A percentile compares a stretch with the other conserved stretches of the same genome.
Evolutionary conservation across 306 rosid species (phyloP).

Genomic region (Fagus sylvatica): DNA sequence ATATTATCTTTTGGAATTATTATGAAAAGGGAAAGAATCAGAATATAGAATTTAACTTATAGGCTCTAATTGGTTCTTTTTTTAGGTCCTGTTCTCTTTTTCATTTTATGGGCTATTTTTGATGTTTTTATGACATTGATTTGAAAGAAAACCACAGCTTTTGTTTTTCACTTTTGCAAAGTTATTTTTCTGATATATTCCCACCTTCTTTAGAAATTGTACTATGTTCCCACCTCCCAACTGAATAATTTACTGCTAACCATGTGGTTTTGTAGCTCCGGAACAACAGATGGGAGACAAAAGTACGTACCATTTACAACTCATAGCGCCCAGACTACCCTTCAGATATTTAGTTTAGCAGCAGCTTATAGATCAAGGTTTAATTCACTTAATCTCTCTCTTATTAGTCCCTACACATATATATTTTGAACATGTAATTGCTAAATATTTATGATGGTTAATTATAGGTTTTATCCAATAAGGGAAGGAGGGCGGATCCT

Average conservation of each 20-base stretch:
- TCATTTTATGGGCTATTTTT: constrained; percentile 8
- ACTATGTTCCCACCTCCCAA: constrained; percentile 1
- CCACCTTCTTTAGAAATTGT: neutral
- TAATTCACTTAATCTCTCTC: neutral
- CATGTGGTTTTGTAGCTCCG: constrained; percentile 57
- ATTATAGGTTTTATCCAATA: constrained; percentile 62
- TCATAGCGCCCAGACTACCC: constrained; percentile 90
- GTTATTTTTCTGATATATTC: neutral
- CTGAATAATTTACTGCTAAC: neutral
- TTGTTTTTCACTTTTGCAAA: neutral
- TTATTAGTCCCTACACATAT: too few relatives aligned
- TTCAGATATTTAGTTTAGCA: constrained; percentile 77
- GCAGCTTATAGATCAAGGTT: constrained; percentile 93
- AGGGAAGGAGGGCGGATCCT: constrained; percentile 74
- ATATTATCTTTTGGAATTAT: neutral
- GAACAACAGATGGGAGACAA: constrained; percentile 93
- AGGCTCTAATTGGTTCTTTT: constrained; percentile 17
- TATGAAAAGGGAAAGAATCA: constrained; percentile 5
- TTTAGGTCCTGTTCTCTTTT: neutral
- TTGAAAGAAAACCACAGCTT: neutral
- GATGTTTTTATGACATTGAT: neutral
- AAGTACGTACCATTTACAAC: constrained; percentile 81
- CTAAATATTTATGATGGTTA: neutral
- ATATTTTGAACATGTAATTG: too few relatives aligned
- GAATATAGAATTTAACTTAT: constrained; percentile 23